These are phyloP conservation scores for Neurospora sp. DNA, from an alignment of 495 filamentous ascomycete species.

Conservation along the genomic window DNA sequence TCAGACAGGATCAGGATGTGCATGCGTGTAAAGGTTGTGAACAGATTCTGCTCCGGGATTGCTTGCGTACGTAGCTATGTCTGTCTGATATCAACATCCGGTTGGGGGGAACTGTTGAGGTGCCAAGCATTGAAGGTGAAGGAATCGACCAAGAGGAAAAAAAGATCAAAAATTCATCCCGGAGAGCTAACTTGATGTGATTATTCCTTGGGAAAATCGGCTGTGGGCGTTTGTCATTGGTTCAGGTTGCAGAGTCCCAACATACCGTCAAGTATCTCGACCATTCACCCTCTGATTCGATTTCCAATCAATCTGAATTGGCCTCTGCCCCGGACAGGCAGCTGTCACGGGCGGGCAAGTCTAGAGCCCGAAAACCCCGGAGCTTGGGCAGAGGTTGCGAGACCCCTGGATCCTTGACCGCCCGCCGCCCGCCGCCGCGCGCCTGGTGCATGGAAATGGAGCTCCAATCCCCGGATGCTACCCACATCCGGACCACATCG, in stretches of 20 bases:
- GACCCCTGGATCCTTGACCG: neutral
- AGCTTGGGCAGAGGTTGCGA: neutral
- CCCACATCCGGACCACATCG: neutral
- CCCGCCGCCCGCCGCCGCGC: neutral
- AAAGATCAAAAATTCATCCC: neutral
- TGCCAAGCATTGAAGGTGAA: neutral
- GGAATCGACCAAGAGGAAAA: neutral
- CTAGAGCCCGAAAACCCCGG: neutral
- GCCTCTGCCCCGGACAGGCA: neutral
- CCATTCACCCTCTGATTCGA: neutral
- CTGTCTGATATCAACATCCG: neutral
- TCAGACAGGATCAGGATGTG: neutral
- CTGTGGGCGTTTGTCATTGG: neutral
- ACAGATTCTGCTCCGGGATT: neutral
- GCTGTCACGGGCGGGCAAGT: neutral
- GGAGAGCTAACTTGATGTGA: neutral
- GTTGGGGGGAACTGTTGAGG: neutral
- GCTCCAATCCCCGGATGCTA: neutral
- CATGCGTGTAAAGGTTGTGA: neutral
- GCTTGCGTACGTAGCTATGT: neutral
- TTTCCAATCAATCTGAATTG: neutral
- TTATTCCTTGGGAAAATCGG: neutral
- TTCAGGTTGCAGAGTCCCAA: neutral
- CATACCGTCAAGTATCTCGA: neutral
- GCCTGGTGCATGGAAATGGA: neutral